Evolutionary conservation across 1,284 basidiomycete genomes (phyloP), one percentile per base, ranked within the genome.

Genomic region (Thelephora terrestris): DNA sequence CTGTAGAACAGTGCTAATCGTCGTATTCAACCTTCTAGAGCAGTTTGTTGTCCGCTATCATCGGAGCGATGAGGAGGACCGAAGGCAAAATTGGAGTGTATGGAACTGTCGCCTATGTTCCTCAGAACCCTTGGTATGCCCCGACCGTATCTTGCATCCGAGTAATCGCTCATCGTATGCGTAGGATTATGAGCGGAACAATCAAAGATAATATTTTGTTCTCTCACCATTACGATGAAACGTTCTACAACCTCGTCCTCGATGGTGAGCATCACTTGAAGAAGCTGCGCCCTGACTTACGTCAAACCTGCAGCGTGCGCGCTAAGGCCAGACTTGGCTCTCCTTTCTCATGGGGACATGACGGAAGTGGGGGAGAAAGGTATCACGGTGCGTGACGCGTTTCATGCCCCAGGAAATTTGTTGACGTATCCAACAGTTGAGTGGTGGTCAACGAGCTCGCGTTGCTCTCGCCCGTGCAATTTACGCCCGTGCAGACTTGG

Each of bases 121-220:
- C 83, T 23, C 94, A 97, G 60, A 87, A 83, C 57, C 88, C 92
- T 27, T 97, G 93, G 89, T 82, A 55, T 37, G 72, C 55, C 5
- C 16, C 18, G 4, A 14, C 46, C 53, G 57, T 40, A 42, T 54
- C 39, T 45, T 21, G 47, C 21, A 46, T 23, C 16, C 25, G 23
- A 7, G 10, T 20, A 9, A 46, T 16, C 5, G 37, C 45, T 49
- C 32, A 52, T 47, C 16, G 38, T 50, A 17, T 48, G 50, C 21
- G 39, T 49, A 85, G 85, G 88, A 79, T 93, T 46, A 75, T 92
- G 62, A 89, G 85, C 2, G 79, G 87, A 0, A 83, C 87, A 0
- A 78, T 95, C 48, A 78, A 83, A 47, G 88, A 92, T 47, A 96
- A 95, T 58, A 95, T 96, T 52, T 61, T 91, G 32, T 97, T 97